phyloP scores from a whole-genome alignment of 106 monocot species.

The Apostasia shenzhenica region DNA sequence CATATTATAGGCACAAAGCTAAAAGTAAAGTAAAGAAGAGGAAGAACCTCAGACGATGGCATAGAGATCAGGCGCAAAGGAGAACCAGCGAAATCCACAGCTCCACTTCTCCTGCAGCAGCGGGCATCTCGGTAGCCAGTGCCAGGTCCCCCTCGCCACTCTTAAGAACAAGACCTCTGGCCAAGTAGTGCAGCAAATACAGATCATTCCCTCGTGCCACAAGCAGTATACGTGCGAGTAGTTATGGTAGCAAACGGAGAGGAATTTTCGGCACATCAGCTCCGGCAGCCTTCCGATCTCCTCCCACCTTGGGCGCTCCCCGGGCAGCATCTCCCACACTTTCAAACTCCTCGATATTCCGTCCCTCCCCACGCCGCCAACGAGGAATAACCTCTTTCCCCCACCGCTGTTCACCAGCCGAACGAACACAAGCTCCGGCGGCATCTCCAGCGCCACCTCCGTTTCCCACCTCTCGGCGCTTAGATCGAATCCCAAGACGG shows the following conservation, averaged over 20 bases:
- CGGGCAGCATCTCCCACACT: slow-evolving; percentile 33
- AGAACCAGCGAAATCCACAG: slow-evolving; percentile 52
- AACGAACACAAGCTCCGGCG: slow-evolving; percentile 21
- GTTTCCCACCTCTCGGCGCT: slow-evolving; percentile 13
- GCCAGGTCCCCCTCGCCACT: slow-evolving; percentile 31
- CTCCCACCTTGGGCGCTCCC: slow-evolving; percentile 16
- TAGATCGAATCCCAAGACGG: slow-evolving; percentile 20
- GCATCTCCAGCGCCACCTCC: slow-evolving; percentile 4
- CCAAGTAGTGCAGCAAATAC: slow-evolving; percentile 48
- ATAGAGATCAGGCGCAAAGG: slow-evolving; percentile 39
- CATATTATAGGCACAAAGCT: not conserved
- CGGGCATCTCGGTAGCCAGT: slow-evolving; percentile 43
- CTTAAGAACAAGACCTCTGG: slow-evolving; percentile 38
- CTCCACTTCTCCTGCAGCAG: slow-evolving; percentile 46
- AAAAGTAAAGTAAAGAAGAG: not conserved
- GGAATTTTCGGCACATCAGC: slow-evolving; percentile 50
- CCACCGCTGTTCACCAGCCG: slow-evolving; percentile 20
- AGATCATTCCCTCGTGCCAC: slow-evolving; percentile 37
- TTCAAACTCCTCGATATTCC: slow-evolving; percentile 40
- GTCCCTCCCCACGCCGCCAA: slow-evolving; percentile 33
- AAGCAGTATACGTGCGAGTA: slow-evolving; percentile 37
- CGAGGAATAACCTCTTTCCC: slow-evolving; percentile 21
- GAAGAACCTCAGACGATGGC: slow-evolving; percentile 27
- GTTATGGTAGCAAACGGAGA: slow-evolving; percentile 47
- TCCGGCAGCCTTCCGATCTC: slow-evolving; percentile 49